Percentiles rank a stretch among this genome's conserved stretches.
phyloP scores from a whole-genome alignment of 306 rosid genomes.

The Cicer judaicum region DNA sequence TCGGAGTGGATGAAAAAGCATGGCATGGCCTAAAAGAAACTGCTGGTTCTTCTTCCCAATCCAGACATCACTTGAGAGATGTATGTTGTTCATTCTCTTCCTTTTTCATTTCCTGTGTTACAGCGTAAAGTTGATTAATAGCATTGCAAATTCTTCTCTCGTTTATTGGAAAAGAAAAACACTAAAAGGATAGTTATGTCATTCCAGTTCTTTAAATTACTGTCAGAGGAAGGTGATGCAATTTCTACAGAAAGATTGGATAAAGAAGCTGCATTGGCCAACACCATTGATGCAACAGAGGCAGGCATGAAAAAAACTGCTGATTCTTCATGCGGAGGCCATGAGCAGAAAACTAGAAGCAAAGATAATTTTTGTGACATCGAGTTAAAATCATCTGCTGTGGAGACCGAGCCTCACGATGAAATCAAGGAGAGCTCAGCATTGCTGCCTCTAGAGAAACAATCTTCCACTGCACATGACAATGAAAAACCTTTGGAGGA shows the following conservation, averaged over 20 bases:
- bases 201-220: slow-evolving; percentile 73
- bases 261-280: slow-evolving; percentile 73
- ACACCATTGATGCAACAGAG: slow-evolving; percentile 61
- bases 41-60: slow-evolving; percentile 57
- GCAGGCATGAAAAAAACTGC: slow-evolving; percentile 49
- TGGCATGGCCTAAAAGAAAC: slow-evolving; percentile 60
- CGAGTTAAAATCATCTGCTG: slow-evolving; percentile 44
- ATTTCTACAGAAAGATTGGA: slow-evolving; percentile 52
- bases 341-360: slow-evolving; percentile 46
- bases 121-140: slow-evolving; percentile 6
- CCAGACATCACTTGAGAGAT: slow-evolving; percentile 54
- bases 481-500: slow-evolving; percentile 60
- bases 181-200: slow-evolving; percentile 26
- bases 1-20: slow-evolving; percentile 59
- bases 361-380: not conserved
- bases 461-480: slow-evolving; percentile 43
- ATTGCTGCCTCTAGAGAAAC: slow-evolving; percentile 36
- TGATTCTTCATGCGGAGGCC: slow-evolving; percentile 52
- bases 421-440: slow-evolving; percentile 38
- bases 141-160: not conserved
- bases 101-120: slow-evolving; percentile 5
- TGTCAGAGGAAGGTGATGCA: slow-evolving; percentile 65
- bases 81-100: slow-evolving; percentile 46
- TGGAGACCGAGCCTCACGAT: slow-evolving; percentile 35
- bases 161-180: slow-evolving; percentile 15